phyloP scores from a whole-genome alignment of 345 rosid genomes.

The Lepidium didymum region DNA sequence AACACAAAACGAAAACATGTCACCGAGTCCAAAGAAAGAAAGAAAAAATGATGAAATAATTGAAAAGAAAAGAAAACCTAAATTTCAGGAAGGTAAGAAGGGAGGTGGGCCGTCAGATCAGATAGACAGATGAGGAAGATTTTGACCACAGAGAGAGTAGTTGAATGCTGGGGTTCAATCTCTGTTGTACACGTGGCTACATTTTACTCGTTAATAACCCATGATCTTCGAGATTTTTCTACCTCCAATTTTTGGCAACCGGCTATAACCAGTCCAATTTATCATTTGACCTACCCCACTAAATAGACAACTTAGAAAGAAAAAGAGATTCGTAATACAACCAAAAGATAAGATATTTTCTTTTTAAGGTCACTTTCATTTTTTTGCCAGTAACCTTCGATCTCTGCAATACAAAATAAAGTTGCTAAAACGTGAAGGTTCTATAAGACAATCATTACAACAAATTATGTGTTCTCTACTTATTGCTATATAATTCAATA shows the following conservation, averaged over 20 bases:
- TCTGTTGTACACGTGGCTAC: constrained; percentile 20
- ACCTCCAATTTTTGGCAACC: constrained; percentile 11
- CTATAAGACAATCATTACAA: too few species aligned
- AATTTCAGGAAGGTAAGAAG: constrained; percentile 17
- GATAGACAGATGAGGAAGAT: constrained; percentile 12
- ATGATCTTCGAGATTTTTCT: constrained; percentile 25
- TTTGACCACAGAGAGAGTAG: constrained; percentile 7
- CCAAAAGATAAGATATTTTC: background rate
- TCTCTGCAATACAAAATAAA: background rate
- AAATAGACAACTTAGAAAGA: background rate
- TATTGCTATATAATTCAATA: background rate
- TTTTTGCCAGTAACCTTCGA: background rate
- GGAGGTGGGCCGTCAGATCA: constrained; percentile 21
- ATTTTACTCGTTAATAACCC: constrained; percentile 2
- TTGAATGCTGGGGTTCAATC: constrained; percentile 27
- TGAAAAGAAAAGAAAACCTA: background rate
- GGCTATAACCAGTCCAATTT: constrained; percentile 13
- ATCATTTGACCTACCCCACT: constrained; percentile 25
- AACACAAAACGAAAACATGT: too few species aligned
- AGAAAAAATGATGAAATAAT: background rate
- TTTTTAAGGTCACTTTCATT: background rate
- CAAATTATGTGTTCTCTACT: background rate
- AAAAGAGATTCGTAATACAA: constrained; percentile 2
- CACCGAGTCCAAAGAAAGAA: too few species aligned
- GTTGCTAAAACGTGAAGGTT: background rate